phyloP scores from a whole-genome alignment of 2,329 filamentous ascomycete genomes.

The Zasmidium citrigriseum region DNA sequence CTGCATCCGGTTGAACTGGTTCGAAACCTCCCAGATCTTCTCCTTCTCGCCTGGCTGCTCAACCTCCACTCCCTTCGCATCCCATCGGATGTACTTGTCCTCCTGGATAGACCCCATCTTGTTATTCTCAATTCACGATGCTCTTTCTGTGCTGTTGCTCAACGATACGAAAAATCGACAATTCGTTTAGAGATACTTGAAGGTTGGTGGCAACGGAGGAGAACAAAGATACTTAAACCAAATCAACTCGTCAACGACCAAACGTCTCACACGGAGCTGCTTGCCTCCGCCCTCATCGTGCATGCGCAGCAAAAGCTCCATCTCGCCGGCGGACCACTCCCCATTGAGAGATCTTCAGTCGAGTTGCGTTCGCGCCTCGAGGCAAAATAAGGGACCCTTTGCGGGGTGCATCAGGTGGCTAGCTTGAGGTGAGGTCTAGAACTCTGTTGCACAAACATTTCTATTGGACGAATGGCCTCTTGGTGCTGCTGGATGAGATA shows the following conservation, averaged over 20 bases:
- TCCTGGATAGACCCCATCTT: constrained; percentile 17
- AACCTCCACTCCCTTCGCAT: constrained; percentile 38
- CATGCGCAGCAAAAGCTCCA: constrained; percentile 18
- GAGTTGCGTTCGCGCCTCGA: background rate
- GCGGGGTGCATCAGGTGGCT: constrained; percentile 20
- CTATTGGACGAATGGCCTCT: constrained; percentile 9
- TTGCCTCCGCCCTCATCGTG: constrained; percentile 13
- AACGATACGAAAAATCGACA: no score
- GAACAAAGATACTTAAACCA: background rate
- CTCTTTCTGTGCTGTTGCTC: background rate
- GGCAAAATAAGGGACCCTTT: constrained; percentile 10
- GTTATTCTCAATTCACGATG: background rate
- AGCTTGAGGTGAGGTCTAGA: constrained; percentile 16
- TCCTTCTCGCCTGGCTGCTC: constrained; percentile 35
- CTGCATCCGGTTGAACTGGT: constrained; percentile 41
- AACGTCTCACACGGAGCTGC: background rate
- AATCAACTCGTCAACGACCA: background rate
- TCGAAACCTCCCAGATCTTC: constrained; percentile 40
- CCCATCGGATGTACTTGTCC: constrained; percentile 28
- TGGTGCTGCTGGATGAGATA: background rate
- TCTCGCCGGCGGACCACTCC: constrained; percentile 20
- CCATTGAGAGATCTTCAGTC: constrained; percentile 13
- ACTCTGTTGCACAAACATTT: background rate
- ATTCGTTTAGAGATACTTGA: no score
- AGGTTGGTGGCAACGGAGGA: background rate